Evolutionary conservation across 176 grass and related monocot genomes (phyloP).

Genomic region (Luzula sylvatica): DNA sequence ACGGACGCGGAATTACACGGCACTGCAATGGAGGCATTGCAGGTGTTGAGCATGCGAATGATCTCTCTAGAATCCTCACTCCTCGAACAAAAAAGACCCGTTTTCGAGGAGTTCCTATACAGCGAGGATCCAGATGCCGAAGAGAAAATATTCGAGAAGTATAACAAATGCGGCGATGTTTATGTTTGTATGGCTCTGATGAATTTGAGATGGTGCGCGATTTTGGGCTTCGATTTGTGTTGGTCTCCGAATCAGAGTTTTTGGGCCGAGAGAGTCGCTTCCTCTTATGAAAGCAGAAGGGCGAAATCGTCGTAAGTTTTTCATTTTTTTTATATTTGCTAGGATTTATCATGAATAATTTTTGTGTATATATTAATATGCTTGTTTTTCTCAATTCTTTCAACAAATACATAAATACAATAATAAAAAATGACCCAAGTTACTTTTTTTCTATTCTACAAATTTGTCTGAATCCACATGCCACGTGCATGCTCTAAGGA

Average conservation of each 20-base stretch:
- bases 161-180: constrained; percentile 36
- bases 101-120: constrained; percentile 57
- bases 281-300: constrained; percentile 34
- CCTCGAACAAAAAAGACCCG: constrained; percentile 34
- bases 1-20: constrained; percentile 38
- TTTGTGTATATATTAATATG: no score
- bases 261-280: constrained; percentile 61
- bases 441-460: no score
- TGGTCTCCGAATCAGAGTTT: constrained; percentile 60
- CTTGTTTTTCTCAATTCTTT: no score
- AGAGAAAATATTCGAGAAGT: constrained; percentile 39
- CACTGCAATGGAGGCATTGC: constrained; percentile 61
- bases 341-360: no score
- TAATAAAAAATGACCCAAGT: no score
- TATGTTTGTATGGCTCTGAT: constrained; percentile 44
- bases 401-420: no score
- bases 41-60: constrained; percentile 66
- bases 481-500: no score
- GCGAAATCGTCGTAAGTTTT: constrained; percentile 2
- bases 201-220: constrained; percentile 67
- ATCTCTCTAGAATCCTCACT: constrained; percentile 42
- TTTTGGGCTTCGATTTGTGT: constrained; percentile 51
- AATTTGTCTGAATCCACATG: no score
- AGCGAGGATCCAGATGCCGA: constrained; percentile 64
- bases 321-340: no score